These are phyloP conservation scores for Scortechinia acanthostroma DNA, from an alignment of 2,329 filamentous ascomycete species.

Conservation along the genomic window DNA sequence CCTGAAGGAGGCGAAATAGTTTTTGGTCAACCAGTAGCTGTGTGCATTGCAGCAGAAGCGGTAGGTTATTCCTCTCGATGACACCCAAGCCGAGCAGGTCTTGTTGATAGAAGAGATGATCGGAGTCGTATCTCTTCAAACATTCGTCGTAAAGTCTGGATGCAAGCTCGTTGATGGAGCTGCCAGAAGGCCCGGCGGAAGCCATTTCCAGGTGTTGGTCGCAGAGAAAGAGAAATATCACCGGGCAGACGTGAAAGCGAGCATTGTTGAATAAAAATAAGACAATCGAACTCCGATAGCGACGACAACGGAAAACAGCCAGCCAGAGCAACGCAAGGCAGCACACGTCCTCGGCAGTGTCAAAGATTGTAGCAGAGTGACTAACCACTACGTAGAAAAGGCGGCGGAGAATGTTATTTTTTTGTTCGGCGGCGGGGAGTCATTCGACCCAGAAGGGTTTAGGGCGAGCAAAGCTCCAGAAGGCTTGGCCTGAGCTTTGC, in stretches of 20 bases:
- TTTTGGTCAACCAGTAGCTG: conserved; percentile 33
- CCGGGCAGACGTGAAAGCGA: too few species aligned
- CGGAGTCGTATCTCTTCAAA: conserved; percentile 21
- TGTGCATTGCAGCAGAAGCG: conserved; percentile 29
- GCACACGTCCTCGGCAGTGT: too few species aligned
- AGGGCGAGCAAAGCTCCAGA: too few species aligned
- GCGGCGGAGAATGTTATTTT: background rate
- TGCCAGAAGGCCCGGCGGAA: background rate
- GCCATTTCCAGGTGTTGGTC: too few species aligned
- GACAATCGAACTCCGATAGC: too few species aligned
- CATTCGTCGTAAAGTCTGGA: conserved; percentile 34
- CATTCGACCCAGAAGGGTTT: background rate
- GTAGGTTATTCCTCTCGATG: conserved; percentile 29
- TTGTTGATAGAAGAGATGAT: conserved; percentile 33
- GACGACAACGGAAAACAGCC: too few species aligned
- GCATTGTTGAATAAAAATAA: too few species aligned
- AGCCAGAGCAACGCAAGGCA: too few species aligned
- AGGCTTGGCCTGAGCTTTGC: conserved; percentile 1
- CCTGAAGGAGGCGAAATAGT: conserved; percentile 32
- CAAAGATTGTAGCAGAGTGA: too few species aligned
- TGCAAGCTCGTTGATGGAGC: conserved; percentile 21
- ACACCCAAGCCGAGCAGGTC: conserved; percentile 30
- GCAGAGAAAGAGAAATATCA: too few species aligned
- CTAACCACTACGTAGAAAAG: too few species aligned
- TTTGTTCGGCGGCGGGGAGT: background rate